These are phyloP conservation scores for Stephania yunnanensis DNA, from an alignment of 164 flowering plant genomes.

Conservation along the genomic window DNA sequence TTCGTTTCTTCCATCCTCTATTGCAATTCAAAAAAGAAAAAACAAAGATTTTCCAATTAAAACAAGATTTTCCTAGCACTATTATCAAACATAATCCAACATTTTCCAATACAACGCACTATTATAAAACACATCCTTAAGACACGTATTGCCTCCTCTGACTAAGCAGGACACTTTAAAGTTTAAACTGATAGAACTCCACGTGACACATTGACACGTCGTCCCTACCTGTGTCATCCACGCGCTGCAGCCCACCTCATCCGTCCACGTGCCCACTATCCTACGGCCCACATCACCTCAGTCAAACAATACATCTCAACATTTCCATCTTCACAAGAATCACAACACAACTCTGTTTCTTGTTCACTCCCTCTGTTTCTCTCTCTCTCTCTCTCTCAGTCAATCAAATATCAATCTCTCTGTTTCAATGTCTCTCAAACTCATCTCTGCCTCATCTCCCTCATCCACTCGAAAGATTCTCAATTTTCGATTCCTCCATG, in stretches of 20 bases:
- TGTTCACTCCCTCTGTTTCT: neutral
- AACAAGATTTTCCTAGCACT: no score
- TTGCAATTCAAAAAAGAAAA: no score
- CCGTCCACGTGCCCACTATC: slow-evolving; percentile 50
- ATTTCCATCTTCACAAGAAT: no score
- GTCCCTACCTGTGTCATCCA: slow-evolving; percentile 31
- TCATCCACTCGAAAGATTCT: neutral
- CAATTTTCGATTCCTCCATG: neutral
- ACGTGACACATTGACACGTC: slow-evolving; percentile 1
- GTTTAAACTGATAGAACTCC: neutral
- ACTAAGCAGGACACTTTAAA: neutral
- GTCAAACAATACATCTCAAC: neutral
- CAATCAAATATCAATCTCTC: neutral
- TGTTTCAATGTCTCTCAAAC: neutral
- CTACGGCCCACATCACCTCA: slow-evolving; percentile 20
- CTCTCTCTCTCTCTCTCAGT: neutral
- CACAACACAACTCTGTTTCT: no score
- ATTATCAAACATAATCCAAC: no score
- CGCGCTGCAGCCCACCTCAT: slow-evolving; percentile 41
- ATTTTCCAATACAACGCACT: no score
- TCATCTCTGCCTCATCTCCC: neutral
- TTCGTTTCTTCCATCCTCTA: no score
- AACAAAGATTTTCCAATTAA: no score
- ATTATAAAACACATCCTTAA: no score
- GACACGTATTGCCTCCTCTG: neutral